phyloP scores from a whole-genome alignment of 768 basidiomycete genomes.

The Mycena kentingensis region DNA sequence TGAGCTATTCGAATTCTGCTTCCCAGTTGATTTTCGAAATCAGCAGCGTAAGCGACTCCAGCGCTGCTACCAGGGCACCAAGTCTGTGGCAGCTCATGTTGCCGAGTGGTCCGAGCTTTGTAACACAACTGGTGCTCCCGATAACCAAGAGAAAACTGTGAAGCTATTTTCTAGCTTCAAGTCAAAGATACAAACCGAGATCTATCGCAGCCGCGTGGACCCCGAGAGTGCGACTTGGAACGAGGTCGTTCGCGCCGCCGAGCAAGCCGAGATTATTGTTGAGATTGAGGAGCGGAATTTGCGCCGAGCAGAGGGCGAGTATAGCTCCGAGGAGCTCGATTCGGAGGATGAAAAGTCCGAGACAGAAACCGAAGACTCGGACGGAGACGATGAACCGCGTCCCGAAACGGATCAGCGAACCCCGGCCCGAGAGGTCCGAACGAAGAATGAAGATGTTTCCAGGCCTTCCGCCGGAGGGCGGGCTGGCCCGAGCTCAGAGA shows the following conservation, averaged over 20 bases:
- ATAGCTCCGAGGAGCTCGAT: no score
- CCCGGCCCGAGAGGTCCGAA: no score
- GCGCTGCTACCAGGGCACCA: slow-evolving; percentile 1
- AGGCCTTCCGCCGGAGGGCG: no score
- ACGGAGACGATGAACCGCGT: no score
- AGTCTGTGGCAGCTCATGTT: slow-evolving; percentile 25
- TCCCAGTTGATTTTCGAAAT: slow-evolving; percentile 30
- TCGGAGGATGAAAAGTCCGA: no score
- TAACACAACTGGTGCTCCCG: slow-evolving; percentile 22
- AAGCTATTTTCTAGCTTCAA: slow-evolving; percentile 29
- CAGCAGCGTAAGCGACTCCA: not conserved
- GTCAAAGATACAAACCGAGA: slow-evolving; percentile 19
- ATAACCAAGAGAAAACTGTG: slow-evolving; percentile 22
- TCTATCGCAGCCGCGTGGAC: slow-evolving; percentile 21
- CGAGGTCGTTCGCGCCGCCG: slow-evolving; percentile 28
- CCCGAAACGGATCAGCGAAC: no score
- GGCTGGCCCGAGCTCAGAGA: no score
- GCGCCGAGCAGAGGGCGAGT: not conserved
- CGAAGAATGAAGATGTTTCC: no score
- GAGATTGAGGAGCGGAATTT: not conserved
- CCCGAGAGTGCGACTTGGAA: slow-evolving; percentile 11
- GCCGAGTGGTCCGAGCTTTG: slow-evolving; percentile 27
- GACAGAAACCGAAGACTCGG: no score
- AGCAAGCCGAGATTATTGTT: slow-evolving; percentile 7
- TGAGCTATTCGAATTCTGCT: slow-evolving; percentile 38